Conservation (phyloP, 202 grass and related monocot species). For the Schoenoplectus tabernaemontani region DNA sequence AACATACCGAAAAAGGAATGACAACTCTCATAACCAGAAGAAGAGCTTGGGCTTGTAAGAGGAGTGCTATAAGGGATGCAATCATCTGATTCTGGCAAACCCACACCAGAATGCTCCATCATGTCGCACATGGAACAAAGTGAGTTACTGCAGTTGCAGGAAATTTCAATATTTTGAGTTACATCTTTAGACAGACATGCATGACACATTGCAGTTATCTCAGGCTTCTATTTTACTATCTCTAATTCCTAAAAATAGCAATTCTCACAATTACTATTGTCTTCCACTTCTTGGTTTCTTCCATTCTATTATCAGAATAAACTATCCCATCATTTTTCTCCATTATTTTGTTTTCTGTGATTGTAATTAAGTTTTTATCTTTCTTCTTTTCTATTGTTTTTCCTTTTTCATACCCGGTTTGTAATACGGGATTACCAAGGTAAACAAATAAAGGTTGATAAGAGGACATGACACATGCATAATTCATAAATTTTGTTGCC, state of each 20-base stretch:
- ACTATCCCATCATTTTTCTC: background rate
- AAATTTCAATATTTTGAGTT: constrained; percentile 23
- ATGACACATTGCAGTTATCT: constrained; percentile 60
- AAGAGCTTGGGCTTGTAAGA: constrained; percentile 39
- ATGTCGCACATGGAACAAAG: constrained; percentile 13
- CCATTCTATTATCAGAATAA: background rate
- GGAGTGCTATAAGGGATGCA: constrained; percentile 50
- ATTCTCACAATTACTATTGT: constrained; percentile 8
- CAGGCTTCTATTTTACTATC: constrained; percentile 18
- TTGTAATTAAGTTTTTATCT: no score
- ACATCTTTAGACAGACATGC: constrained; percentile 38
- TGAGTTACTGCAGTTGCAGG: constrained; percentile 25
- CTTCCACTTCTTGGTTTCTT: background rate
- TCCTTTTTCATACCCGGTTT: background rate
- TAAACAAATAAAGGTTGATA: background rate
- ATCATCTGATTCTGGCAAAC: constrained; percentile 25
- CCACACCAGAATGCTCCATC: constrained; percentile 22
- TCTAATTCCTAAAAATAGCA: constrained; percentile 12
- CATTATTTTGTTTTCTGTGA: no score
- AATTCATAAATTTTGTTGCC: background rate
- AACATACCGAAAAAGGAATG: constrained; percentile 60
- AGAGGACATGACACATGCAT: no score
- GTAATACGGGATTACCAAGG: background rate
- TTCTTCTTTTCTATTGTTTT: background rate
- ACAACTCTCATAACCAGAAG: constrained; percentile 62